Conservation (phyloP, 2,329 filamentous ascomycete genomes). For the Grosmannia clavigera region DNA sequence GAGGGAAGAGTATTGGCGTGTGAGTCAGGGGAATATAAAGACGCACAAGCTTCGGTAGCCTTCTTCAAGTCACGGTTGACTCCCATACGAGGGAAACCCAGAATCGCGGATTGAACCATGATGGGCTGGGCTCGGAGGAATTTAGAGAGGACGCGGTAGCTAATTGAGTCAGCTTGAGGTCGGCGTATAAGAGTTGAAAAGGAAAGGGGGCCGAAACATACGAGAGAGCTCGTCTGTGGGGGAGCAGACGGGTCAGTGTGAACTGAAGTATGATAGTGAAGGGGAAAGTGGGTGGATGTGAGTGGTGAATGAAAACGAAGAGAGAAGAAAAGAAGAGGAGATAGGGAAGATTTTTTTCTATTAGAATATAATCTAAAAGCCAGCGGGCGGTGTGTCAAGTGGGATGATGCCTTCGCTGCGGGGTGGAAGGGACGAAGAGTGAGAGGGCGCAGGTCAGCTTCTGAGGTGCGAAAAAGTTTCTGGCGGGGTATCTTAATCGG, state of each 20-base stretch:
- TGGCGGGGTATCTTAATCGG: background rate
- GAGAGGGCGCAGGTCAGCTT: background rate
- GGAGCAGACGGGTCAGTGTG: constrained; percentile 7
- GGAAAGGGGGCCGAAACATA: background rate
- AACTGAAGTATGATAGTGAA: background rate
- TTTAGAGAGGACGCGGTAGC: constrained; percentile 2
- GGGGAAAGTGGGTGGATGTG: constrained; percentile 4
- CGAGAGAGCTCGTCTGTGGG: constrained; percentile 5
- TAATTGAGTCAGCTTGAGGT: background rate
- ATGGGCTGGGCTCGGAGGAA: constrained; percentile 12
- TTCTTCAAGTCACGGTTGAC: constrained; percentile 99
- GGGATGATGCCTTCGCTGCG: constrained; percentile 1
- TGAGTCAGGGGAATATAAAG: background rate
- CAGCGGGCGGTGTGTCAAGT: constrained; percentile 10
- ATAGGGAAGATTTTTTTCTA: constrained; percentile 6
- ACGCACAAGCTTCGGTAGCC: constrained; percentile 83
- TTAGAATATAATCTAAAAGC: background rate
- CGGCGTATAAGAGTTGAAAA: background rate
- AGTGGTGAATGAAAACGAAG: constrained; percentile 8
- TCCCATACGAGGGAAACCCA: constrained; percentile 99
- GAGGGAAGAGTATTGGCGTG: background rate
- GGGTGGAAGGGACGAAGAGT: background rate
- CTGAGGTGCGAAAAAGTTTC: background rate
- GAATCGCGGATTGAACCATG: constrained; percentile 62
- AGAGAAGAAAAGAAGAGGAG: background rate